Conservation (phyloP, 1,284 basidiomycete species). For the Mycosarcoma mackinlayi region DNA sequence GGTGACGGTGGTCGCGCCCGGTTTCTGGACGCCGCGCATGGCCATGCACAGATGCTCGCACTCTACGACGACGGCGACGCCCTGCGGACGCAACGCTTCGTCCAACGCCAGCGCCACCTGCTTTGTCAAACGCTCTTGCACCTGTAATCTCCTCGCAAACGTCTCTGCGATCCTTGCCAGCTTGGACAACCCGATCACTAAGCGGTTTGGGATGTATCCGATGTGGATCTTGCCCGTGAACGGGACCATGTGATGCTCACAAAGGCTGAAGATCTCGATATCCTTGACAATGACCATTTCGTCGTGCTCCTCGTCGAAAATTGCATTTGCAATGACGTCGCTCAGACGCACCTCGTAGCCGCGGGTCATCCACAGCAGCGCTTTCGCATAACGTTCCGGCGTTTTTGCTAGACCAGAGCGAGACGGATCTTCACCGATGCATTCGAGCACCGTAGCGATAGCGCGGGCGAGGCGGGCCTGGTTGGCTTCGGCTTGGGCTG, state of each 20-base stretch:
- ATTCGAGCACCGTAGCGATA: conserved; percentile 91
- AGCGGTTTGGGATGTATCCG: conserved; percentile 94
- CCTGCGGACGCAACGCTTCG: conserved; percentile 94
- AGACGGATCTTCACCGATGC: conserved; percentile 97
- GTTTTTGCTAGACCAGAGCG: conserved; percentile 90
- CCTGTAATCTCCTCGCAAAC: conserved; percentile 92
- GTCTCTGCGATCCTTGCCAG: conserved; percentile 97
- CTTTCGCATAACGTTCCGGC: conserved; percentile 95
- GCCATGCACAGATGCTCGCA: conserved; percentile 97
- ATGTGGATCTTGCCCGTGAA: conserved; percentile 84
- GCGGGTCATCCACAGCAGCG: conserved; percentile 98
- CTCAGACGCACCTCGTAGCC: conserved; percentile 95
- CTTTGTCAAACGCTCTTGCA: conserved; percentile 96
- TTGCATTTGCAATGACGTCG: conserved; percentile 97
- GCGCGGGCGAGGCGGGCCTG: conserved; percentile 79
- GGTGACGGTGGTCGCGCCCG: conserved; percentile 92
- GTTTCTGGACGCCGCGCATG: conserved; percentile 99
- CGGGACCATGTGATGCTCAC: conserved; percentile 98
- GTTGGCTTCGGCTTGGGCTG: conserved; percentile 55
- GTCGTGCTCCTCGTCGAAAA: conserved; percentile 99
- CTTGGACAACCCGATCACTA: conserved; percentile 96
- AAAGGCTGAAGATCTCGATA: conserved; percentile 95
- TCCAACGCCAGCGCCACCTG: conserved; percentile 97
- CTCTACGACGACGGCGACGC: conserved; percentile 88
- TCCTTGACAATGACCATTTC: conserved; percentile 99